A percentile compares a stretch with the other conserved stretches of the same genome.
Evolutionary conservation across 1,284 basidiomycete genomes (phyloP).

Genomic region (Cryptococcus sp.): DNA sequence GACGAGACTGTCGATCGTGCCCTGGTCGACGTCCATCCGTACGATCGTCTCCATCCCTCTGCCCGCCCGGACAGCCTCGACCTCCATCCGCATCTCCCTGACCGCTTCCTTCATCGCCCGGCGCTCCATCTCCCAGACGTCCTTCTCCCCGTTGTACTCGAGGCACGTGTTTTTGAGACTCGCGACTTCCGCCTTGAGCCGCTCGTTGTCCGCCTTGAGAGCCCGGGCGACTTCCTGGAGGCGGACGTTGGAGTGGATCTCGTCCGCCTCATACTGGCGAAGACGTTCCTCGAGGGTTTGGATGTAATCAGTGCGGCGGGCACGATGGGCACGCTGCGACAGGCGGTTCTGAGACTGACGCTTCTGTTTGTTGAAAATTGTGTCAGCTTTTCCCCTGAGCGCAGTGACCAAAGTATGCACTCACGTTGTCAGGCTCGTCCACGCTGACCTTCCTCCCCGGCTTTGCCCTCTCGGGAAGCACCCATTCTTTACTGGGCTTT

Average conservation of each 20-base stretch:
- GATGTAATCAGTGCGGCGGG: conserved; percentile 84
- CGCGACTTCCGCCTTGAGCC: conserved; percentile 52
- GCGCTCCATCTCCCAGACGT: conserved; percentile 23
- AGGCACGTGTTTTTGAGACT: conserved; percentile 63
- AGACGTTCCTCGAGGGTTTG: conserved; percentile 84
- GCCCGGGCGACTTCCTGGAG: conserved; percentile 80
- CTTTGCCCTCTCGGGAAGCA: conserved; percentile 81
- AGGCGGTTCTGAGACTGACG: conserved; percentile 58
- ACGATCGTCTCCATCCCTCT: conserved; percentile 16
- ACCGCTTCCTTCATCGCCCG: conserved; percentile 14
- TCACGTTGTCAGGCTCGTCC: conserved; percentile 53
- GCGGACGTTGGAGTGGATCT: conserved; percentile 81
- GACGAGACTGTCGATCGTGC: conserved; percentile 13
- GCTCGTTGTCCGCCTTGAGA: conserved; percentile 76
- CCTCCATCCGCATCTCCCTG: conserved; percentile 16
- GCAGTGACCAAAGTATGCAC: conserved; percentile 1
- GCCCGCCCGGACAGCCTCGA: conserved; percentile 14
- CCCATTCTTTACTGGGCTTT: conserved; percentile 77
- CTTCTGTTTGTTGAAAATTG: conserved; percentile 16
- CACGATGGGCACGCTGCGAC: conserved; percentile 85
- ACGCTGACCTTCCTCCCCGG: conserved; percentile 85
- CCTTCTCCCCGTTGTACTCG: conserved; percentile 58
- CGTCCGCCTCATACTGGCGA: conserved; percentile 81
- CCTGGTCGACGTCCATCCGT: conserved; percentile 17
- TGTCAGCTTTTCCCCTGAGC: neutral